phyloP scores from a whole-genome alignment of 805 yeast genomes.

The Dipodascopsis tothii region DNA sequence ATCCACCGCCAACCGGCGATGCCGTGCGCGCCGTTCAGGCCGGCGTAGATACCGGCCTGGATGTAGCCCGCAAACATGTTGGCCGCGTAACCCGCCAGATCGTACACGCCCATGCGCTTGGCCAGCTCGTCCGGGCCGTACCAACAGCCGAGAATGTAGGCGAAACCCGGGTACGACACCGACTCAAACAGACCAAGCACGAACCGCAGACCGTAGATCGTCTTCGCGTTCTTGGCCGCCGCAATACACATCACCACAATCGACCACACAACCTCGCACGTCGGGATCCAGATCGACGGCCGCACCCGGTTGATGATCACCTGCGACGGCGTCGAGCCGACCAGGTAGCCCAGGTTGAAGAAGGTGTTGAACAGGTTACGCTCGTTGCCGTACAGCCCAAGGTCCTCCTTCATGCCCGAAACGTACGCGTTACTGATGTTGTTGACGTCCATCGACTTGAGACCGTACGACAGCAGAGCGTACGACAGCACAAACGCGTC shows the following conservation, averaged over 20 bases:
- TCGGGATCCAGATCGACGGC: slow-evolving; percentile 27
- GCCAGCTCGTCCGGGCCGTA: slow-evolving; percentile 28
- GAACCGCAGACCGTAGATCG: slow-evolving; percentile 29
- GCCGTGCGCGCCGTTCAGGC: slow-evolving; percentile 42
- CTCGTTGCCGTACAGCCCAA: slow-evolving; percentile 25
- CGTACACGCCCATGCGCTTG: slow-evolving; percentile 26
- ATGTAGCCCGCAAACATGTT: slow-evolving; percentile 43
- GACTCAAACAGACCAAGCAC: slow-evolving; percentile 31
- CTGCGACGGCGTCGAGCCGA: slow-evolving; percentile 33
- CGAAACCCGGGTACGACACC: slow-evolving; percentile 28
- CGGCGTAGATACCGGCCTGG: slow-evolving; percentile 45
- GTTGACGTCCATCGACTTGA: slow-evolving; percentile 51
- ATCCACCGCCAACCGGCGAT: slow-evolving; percentile 23
- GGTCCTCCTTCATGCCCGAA: slow-evolving; percentile 53
- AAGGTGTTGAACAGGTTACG: slow-evolving; percentile 23
- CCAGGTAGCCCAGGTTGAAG: slow-evolving; percentile 28
- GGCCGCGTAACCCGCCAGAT: slow-evolving; percentile 24
- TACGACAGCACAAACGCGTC: slow-evolving; percentile 32
- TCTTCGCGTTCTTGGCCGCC: slow-evolving; percentile 24
- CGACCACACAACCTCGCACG: slow-evolving; percentile 28
- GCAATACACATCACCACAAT: slow-evolving; percentile 23
- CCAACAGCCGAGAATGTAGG: slow-evolving; percentile 28
- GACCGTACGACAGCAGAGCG: slow-evolving; percentile 35
- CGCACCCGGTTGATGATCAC: slow-evolving; percentile 29
- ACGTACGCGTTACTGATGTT: slow-evolving; percentile 62